Base-by-base conservation (phyloP, 2,329 filamentous ascomycete genomes). In the Tolypocladium capitatum region DNA sequence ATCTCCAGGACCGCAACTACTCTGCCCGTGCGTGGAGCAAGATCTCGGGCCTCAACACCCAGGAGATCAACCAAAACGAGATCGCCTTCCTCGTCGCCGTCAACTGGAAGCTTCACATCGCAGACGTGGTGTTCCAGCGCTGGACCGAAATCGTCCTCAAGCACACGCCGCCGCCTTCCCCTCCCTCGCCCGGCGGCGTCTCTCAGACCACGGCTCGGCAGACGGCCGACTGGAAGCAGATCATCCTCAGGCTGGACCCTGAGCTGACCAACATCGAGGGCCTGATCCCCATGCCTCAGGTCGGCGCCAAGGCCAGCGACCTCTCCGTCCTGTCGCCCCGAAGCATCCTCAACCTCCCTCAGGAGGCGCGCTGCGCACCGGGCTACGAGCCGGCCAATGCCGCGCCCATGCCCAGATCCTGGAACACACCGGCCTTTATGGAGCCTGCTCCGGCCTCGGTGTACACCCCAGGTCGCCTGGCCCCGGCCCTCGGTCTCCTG, bases 1-100 rank as follows among this genome's bases (percentile, higher is more conserved):
- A 97, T 63, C 73, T 98, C 43, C 92, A 98, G 67, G 92, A 98
- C 64, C 84, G 91, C 56, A 98, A 97, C 69, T 98, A 94, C 68
- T 97, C 92, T 14, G 89, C 92, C 44, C 83, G 91, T 48, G 92
- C 92, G 38, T 98, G 92, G 92, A 97, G 91, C 67, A 97, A 95
- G 73, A 98, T 98, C 57, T 97, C 92, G 18, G 92, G 92, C n/a
- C 74, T 98, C 49, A 88, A 86, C 63, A 90, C 89, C 4, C 73
- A 79, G 48, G 92, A 98, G 68, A 97, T 98, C 67, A 97, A 97
- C 68, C 84, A 89, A 61, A 97, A 97, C 64, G 92, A 98, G 69
- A 84, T 94, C 65, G 82, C 86, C 18, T 98, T 97, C 63, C 76
- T 98, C 43, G 71, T 84, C 51, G 86, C 90, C 42, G 87, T 98